Percentiles rank a stretch among this genome's conserved stretches.
phyloP scores from a whole-genome alignment of 139 green algal genomes.

The Chlamydomonas incerta region DNA sequence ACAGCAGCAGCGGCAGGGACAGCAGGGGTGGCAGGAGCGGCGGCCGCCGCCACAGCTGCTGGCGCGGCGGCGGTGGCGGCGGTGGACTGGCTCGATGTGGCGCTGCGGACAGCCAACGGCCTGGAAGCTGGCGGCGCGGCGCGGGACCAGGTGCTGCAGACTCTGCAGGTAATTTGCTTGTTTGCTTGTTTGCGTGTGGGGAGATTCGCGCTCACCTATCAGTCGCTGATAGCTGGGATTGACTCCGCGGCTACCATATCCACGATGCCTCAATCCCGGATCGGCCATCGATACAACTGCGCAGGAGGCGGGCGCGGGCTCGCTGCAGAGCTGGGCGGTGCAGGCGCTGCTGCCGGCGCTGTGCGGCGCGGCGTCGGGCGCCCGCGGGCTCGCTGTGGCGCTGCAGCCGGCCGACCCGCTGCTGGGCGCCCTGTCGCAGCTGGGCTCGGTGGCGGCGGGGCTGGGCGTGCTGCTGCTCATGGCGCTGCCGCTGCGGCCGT shows the following conservation, averaged over 20 bases:
- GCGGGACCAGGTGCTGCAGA: constrained; percentile 5
- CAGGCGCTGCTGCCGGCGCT: constrained; percentile 20
- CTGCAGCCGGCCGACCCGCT: background rate
- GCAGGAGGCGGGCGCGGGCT: constrained; percentile 6
- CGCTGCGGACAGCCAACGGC: background rate
- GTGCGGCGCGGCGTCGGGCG: background rate
- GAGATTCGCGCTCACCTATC: no score
- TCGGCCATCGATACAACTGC: no score
- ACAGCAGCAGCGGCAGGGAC: background rate
- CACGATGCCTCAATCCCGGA: no score
- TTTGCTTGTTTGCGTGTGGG: no score
- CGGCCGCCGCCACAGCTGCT: background rate
- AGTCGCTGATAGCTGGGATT: no score
- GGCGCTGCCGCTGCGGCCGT: constrained; percentile 20
- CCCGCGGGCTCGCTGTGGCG: background rate
- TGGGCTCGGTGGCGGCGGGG: background rate
- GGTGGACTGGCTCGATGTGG: constrained; percentile 27
- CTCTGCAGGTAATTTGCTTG: background rate
- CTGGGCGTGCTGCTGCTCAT: constrained; percentile 12
- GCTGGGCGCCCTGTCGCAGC: background rate
- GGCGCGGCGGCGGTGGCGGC: background rate
- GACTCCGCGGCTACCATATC: no score
- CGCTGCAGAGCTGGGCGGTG: background rate
- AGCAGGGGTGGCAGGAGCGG: background rate
- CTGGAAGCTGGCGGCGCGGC: background rate